Evolutionary conservation across 306 rosid species (phyloP), one percentile per base, ranked within the genome.

Genomic region (Alnus glutinosa): DNA sequence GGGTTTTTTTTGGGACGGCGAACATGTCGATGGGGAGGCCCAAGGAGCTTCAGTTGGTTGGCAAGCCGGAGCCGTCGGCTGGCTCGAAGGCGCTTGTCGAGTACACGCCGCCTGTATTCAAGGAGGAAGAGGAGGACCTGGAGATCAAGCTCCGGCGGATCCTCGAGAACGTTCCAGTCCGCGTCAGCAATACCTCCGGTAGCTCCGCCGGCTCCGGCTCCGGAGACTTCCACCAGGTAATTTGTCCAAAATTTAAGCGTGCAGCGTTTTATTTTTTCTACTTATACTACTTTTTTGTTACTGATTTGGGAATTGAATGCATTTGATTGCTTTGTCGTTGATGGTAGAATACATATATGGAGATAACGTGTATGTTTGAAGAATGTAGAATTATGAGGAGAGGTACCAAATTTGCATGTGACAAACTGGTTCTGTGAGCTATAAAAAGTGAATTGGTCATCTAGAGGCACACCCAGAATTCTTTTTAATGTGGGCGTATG

Each of bases 191-290:
- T 82, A 95, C 97, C 12, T 95, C 98, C 63, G 99, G 97, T 18
- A 93, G 99, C 62, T 95, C 96, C 16, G 99, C 96, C 12, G 98
- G 97, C 77, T 95, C 98, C 1, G 98, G 98, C 79, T 95, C 99
- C 55, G 98, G 99, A 15, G 97, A 95, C 81, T 95, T 95, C 79
- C 99, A 95, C 79, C 97, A 93, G 98, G 99, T 95, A 83, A 44
- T 66, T 12, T 4, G 80, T 51, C 49, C 54, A 44, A 30, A 18
- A 13, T 3, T 30, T 4, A 23, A 49, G 52, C 4, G 52, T 12
- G 14, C 3, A 2, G 13, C 10, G 52, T 9, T 49, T 49, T 49
- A 42, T 9, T 37, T 18, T 18, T 3, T 42, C 3, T 37, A 16
- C 6, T 42, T 16, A 14, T 9, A 39, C 2, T 3, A 11, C 6